Evolutionary conservation across 2,329 filamentous ascomycete species (phyloP), one percentile per base, ranked within the genome.

Genomic region (Sporothrix dimorphospora): DNA sequence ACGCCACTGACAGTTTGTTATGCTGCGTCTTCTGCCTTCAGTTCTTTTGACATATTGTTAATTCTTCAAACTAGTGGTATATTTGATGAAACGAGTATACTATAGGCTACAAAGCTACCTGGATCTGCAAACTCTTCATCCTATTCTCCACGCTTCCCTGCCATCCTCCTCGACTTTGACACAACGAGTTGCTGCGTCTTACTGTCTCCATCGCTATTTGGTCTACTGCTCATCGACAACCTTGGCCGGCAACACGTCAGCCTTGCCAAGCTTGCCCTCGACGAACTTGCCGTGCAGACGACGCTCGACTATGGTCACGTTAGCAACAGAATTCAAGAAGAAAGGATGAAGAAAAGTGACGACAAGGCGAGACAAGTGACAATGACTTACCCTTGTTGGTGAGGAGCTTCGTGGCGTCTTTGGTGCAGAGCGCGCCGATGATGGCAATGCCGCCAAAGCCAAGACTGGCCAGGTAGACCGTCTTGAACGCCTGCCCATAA

Each of bases 401-500:
- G 11, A 69, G 55, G 19, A 63, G 42, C 4, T 27, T 51, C 2
- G 45, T 67, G 12, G 71, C 71, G n/a, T 72, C 71, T 42, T 63
- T 72, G 40, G 66, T 69, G 30, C 59, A 42, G 11, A 72, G n/a
- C 5, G 63, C 51, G 8, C 65, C 71, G 55, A 69, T 72, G 14
- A 72, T 47, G 30, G 65, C 71, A 67, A 72, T 53, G 42, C 65
- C 71, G 7, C 71, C 65, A 47, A 72, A 72, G 9, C 27, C 71
- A 12, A 72, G 51, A 45, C 71, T 72, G 27, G 65, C 71, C 14
- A 72, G 63, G 9, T 72, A 72, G 12, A 72, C 70, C 4, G 70
- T 72, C 70, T 61, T 68, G 63, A 72, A 72, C 12, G 70, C 70
- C 38, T 72, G 63, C 19, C 70, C 63, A 11, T 72, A 72, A 0